Percentiles rank a stretch among this genome's conserved stretches.
Conservation (phyloP, 176 grass and related monocot species). For the Triticum aestivum region IWGSC_CS_RefSeq_v2.1 NC_057800.1:620533965-620534464, state of each 20-base stretch:
- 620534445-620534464: too few species aligned
- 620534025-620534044: neutral
- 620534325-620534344: neutral
- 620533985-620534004: neutral
- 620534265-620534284: constrained; percentile 1
- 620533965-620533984: constrained; percentile 25
- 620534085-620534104: neutral
- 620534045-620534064: neutral
- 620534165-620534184: neutral
- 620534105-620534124: neutral
- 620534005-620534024: neutral
- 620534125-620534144: neutral
- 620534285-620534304: neutral
- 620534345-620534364: too few species aligned
- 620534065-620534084: constrained; percentile 19
- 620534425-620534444: too few species aligned
- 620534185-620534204: neutral
- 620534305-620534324: neutral
- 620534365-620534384: too few species aligned
- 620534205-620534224: constrained; percentile 1
- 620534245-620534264: neutral
- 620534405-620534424: too few species aligned
- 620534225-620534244: constrained; percentile 40
- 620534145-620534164: neutral
- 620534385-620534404: too few species aligned